Conservation (phyloP, 192 early-diverging fungal species). For the Diversispora epigaea region DNA sequence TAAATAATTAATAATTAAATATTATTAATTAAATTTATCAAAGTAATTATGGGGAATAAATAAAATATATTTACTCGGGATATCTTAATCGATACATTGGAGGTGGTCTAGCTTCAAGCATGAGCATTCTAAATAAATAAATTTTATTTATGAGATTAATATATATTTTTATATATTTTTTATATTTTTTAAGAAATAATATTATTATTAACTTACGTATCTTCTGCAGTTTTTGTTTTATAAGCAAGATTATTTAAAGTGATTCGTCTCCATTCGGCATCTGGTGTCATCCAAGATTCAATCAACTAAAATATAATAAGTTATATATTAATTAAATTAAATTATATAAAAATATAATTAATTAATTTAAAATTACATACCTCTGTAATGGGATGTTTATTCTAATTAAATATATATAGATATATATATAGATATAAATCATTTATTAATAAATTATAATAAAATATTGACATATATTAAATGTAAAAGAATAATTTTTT, state of each 20-base stretch:
- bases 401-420: not conserved
- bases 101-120: not conserved
- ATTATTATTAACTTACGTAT: not conserved
- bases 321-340: no score
- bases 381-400: conserved; percentile 20
- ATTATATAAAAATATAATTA: not conserved
- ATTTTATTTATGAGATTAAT: not conserved
- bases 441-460: not conserved
- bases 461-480: not conserved
- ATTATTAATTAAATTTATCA: no score
- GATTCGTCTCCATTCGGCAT: not conserved
- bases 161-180: not conserved
- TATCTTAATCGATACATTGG: conserved; percentile 13
- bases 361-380: not conserved
- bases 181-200: not conserved
- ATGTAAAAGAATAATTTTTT: no score
- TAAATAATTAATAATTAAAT: no score
- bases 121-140: conserved; percentile 4
- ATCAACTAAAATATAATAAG: not conserved
- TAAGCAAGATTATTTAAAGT: not conserved
- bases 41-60: not conserved
- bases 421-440: no score
- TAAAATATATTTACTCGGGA: conserved; percentile 9
- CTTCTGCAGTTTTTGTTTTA: not conserved
- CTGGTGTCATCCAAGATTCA: conserved; percentile 11